Evolutionary conservation across 768 basidiomycete species (phyloP).

Genomic region (Termitomyces eurrhizus): DNA sequence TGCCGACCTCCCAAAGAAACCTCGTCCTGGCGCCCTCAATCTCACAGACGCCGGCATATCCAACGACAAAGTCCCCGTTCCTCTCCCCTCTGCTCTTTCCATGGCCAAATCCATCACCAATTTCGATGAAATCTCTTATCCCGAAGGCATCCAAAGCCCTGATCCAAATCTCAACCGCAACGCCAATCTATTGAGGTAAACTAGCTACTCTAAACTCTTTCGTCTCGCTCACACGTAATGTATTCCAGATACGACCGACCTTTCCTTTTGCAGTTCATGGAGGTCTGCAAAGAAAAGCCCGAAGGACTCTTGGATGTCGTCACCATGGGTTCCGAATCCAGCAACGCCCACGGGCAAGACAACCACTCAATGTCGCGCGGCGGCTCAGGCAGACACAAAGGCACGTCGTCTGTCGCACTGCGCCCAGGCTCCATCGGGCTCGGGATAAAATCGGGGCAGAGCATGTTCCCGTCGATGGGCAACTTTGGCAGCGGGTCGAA

Average conservation of each 20-base stretch:
- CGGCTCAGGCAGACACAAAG: slow-evolving; percentile 60
- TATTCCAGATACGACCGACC: slow-evolving; percentile 84
- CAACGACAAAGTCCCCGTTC: slow-evolving; percentile 27
- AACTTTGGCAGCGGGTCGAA: slow-evolving; percentile 55
- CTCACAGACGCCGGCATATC: slow-evolving; percentile 50
- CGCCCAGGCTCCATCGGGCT: slow-evolving; percentile 47
- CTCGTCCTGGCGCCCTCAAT: slow-evolving; percentile 72
- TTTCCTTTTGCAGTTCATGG: slow-evolving; percentile 97
- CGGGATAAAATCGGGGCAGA: slow-evolving; percentile 41
- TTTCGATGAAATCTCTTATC: slow-evolving; percentile 73
- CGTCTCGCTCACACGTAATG: neutral
- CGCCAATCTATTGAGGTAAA: slow-evolving; percentile 83
- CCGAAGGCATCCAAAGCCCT: slow-evolving; percentile 80
- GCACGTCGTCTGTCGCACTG: slow-evolving; percentile 38
- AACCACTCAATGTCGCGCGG: slow-evolving; percentile 46
- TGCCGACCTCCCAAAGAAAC: slow-evolving; percentile 35
- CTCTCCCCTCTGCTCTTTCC: slow-evolving; percentile 65
- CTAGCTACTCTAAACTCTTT: neutral
- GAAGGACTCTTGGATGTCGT: slow-evolving; percentile 86
- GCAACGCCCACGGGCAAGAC: slow-evolving; percentile 43
- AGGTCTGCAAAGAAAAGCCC: slow-evolving; percentile 92
- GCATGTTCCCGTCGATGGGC: slow-evolving; percentile 52
- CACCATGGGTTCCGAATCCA: slow-evolving; percentile 85
- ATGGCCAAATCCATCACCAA: slow-evolving; percentile 86
- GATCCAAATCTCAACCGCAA: slow-evolving; percentile 90